Evolutionary conservation across 2,329 filamentous ascomycete species (phyloP), one percentile per base, ranked within the genome.

Genomic region (Ophiocordyceps camponoti-rufipedis): DNA sequence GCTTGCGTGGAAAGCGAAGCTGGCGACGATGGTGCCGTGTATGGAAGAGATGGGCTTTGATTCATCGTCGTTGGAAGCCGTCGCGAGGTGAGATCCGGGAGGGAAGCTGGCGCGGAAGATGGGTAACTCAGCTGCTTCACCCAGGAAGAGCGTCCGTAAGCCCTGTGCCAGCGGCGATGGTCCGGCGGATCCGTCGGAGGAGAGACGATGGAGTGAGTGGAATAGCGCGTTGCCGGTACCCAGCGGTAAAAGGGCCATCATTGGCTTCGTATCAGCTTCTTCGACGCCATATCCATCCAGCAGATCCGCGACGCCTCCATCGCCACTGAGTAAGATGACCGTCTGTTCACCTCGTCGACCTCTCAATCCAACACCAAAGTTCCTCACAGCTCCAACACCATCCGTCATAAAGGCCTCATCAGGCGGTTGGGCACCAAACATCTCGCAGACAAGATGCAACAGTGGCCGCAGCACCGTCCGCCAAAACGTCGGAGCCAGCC

Each of bases 1-100:
- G 40, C 81, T 79, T 29, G 88, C 85, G 56, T 96, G 89, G 55
- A 96, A 78, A 18, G 84, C 89, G 73, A 93, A 94, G 59, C 83
- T 91, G 41, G 80, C 81, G 2, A 96, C 88, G 19, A 95, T 85
- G 23, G 82, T 82, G 28, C 86, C 88, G 54, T 82, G 74, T 23
- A 82, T 65, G 42, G 62, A 58, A 0, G 58, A 55, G 3, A 53
- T 48, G 7, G 56, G 44, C 44, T 4, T 44, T 31, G 7, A 48
- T 23, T 29, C 35, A 16, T 28, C 10, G 28, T 56, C 48, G 2
- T 19, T 7, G 8, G 29, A 31, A 8, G 49, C 18, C 38, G n/a
- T 28, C 11, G 9, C 18, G 5, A 68, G 65, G 48, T 49, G 64
- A 0, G 79, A 69, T 0, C 75, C 77, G 0, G 70, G 61, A 0